Evolutionary conservation across 2,329 filamentous ascomycete species (phyloP).

Genomic region (Cyphellophora europaea): DNA sequence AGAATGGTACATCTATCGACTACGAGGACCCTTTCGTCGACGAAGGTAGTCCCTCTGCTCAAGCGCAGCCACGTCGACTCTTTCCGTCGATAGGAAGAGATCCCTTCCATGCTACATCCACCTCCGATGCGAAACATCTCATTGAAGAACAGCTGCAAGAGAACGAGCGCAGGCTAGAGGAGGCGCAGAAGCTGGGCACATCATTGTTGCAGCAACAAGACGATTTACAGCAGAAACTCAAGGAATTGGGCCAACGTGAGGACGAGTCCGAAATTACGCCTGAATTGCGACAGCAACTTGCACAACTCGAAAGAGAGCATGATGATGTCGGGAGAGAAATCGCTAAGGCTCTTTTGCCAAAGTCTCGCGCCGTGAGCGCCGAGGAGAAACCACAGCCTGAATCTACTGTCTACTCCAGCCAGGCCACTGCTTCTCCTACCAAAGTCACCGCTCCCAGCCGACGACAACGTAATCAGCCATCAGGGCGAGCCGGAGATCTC

Average conservation of each 20-base stretch:
- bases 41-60: constrained; percentile 1
- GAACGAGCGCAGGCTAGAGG: constrained; percentile 82
- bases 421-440: constrained; percentile 75
- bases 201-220: constrained; percentile 79
- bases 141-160: constrained; percentile 87
- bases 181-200: constrained; percentile 81
- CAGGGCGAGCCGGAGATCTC: constrained; percentile 85
- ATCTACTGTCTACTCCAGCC: constrained; percentile 71
- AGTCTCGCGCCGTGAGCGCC: constrained; percentile 62
- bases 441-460: constrained; percentile 82
- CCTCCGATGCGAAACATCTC: constrained; percentile 77
- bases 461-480: constrained; percentile 81
- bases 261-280: constrained; percentile 69
- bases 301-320: constrained; percentile 87
- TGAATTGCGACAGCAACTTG: constrained; percentile 72
- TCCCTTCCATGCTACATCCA: constrained; percentile 51
- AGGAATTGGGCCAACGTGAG: constrained; percentile 72
- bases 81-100: no score
- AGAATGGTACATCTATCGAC: no score
- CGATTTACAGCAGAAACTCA: constrained; percentile 69
- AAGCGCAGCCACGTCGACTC: neutral
- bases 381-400: constrained; percentile 57
- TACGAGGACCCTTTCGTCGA: constrained; percentile 35
- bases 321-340: constrained; percentile 88
- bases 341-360: constrained; percentile 79